Conservation (phyloP, 1,284 basidiomycete genomes). For the Singerocomus rubriflavus region DNA sequence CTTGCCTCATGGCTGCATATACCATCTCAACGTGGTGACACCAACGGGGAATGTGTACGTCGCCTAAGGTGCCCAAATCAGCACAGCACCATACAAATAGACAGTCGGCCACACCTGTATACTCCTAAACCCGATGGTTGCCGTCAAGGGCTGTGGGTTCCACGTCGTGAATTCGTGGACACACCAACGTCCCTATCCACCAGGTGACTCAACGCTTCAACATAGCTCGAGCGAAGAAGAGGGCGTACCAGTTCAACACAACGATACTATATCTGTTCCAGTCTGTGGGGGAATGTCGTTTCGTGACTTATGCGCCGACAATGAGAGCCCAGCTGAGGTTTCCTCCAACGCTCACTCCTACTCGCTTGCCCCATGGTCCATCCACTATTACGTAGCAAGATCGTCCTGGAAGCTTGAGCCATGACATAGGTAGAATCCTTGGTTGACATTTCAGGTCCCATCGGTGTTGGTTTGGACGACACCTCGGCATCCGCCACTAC, state of each 20-base stretch:
- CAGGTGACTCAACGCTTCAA: neutral
- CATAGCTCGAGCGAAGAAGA: neutral
- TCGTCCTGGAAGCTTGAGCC: slow-evolving; percentile 71
- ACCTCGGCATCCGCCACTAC: slow-evolving; percentile 60
- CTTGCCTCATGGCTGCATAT: slow-evolving; percentile 19
- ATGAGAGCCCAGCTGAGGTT: slow-evolving; percentile 53
- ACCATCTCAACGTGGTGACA: slow-evolving; percentile 40
- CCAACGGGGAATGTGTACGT: slow-evolving; percentile 41
- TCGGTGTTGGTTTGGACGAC: slow-evolving; percentile 63
- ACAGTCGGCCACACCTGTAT: slow-evolving; percentile 44
- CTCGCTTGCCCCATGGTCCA: slow-evolving; percentile 68
- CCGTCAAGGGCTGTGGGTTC: slow-evolving; percentile 57
- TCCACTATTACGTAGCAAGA: slow-evolving; percentile 61
- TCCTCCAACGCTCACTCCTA: slow-evolving; percentile 61
- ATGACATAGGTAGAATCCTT: slow-evolving; percentile 67
- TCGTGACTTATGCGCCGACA: slow-evolving; percentile 64
- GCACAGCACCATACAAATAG: neutral
- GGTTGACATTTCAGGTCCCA: slow-evolving; percentile 61
- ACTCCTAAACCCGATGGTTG: slow-evolving; percentile 71
- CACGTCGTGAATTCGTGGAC: slow-evolving; percentile 39
- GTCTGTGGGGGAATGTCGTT: slow-evolving; percentile 50
- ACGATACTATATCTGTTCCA: slow-evolving; percentile 67
- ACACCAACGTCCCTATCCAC: slow-evolving; percentile 46
- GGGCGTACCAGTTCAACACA: slow-evolving; percentile 56
- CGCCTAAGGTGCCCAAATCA: slow-evolving; percentile 24